Evolutionary conservation across 1,284 basidiomycete species (phyloP).

Genomic region (Trichosporon coremiiforme): DNA sequence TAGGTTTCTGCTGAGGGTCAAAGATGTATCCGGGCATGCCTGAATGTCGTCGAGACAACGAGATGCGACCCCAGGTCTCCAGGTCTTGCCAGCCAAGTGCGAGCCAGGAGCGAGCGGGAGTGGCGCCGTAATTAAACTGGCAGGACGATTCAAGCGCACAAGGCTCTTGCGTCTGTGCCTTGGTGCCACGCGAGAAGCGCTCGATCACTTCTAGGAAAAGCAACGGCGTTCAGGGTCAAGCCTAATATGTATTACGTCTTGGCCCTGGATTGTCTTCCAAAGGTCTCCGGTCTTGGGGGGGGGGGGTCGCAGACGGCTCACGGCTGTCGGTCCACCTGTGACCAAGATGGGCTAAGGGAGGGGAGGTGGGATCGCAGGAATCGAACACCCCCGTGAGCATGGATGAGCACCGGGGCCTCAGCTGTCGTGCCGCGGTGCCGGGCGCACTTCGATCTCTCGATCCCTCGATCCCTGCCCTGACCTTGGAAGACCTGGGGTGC

Average conservation of each 20-base stretch:
- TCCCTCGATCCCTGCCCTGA: neutral
- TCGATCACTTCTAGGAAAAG: neutral
- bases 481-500: neutral
- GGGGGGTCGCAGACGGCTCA: too few species aligned
- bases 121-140: neutral
- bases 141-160: neutral
- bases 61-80: neutral
- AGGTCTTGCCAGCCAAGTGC: neutral
- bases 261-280: neutral
- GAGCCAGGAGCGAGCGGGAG: neutral
- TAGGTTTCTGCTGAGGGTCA: too few species aligned
- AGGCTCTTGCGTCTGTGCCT: neutral
- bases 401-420: neutral
- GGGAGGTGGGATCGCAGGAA: conserved; percentile 7
- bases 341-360: neutral
- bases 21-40: neutral
- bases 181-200: neutral
- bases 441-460: neutral
- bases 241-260: conserved; percentile 8
- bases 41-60: neutral
- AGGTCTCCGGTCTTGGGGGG: neutral
- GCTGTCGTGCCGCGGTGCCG: conserved; percentile 1
- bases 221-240: neutral
- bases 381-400: conserved; percentile 8
- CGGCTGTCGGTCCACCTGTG: too few species aligned